These are phyloP conservation scores for Straminergon stramineum DNA, from an alignment of 225 moss, liverwort and hornwort genomes.

Conservation along the genomic window DNA sequence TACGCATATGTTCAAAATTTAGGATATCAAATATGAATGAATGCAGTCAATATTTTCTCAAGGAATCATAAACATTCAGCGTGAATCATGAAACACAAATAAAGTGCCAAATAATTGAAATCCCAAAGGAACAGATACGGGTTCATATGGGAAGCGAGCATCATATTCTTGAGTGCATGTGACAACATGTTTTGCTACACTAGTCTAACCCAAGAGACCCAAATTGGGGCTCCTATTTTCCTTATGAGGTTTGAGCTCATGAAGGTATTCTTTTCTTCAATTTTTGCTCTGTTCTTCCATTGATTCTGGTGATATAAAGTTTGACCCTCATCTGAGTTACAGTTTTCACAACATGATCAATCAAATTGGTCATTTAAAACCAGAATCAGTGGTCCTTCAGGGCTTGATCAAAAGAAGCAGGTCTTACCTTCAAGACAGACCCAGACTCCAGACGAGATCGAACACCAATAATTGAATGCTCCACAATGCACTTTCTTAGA, in stretches of 20 bases:
- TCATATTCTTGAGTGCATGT: neutral
- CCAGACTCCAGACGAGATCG: slow-evolving; percentile 75
- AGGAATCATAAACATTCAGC: neutral
- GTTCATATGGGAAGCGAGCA: neutral
- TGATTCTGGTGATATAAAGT: neutral
- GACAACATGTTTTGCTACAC: neutral
- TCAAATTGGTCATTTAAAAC: neutral
- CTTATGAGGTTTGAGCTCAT: neutral
- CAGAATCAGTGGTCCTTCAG: neutral
- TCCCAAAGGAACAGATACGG: neutral
- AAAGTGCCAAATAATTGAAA: neutral
- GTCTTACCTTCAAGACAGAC: slow-evolving; percentile 41
- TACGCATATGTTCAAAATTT: neutral
- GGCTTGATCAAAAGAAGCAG: neutral
- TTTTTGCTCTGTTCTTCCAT: neutral
- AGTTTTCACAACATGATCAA: neutral
- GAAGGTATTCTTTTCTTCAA: neutral
- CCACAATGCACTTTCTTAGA: slow-evolving; percentile 56
- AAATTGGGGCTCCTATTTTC: neutral
- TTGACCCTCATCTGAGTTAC: neutral
- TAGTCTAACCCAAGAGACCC: neutral
- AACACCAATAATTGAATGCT: slow-evolving; percentile 71
- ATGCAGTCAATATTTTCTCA: neutral
- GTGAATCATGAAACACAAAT: neutral
- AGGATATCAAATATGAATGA: neutral